Conservation (phyloP, 1,284 basidiomycete species). For the Termitomyces sp. region DNA sequence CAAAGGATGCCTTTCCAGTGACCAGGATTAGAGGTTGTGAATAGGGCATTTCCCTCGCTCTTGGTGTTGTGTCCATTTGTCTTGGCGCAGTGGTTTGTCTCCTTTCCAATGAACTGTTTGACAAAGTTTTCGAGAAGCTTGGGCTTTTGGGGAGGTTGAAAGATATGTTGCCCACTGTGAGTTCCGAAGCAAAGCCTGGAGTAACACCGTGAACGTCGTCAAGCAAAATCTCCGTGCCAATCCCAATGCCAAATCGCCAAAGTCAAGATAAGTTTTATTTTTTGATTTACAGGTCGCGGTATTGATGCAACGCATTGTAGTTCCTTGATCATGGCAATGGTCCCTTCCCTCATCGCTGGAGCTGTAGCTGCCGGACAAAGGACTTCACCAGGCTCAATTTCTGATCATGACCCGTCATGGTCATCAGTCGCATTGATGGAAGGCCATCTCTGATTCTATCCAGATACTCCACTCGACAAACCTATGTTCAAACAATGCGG, state of each 20-base stretch:
- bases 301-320: slow-evolving; percentile 14
- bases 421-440: slow-evolving; percentile 78
- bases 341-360: slow-evolving; percentile 80
- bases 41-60: slow-evolving; percentile 90
- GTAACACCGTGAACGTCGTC: slow-evolving; percentile 68
- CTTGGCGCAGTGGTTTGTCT: slow-evolving; percentile 80
- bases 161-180: slow-evolving; percentile 61
- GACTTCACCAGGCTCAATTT: slow-evolving; percentile 55
- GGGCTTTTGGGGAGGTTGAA: slow-evolving; percentile 68
- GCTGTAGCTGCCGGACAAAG: slow-evolving; percentile 80
- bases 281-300: not conserved
- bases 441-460: slow-evolving; percentile 82
- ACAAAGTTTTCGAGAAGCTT: slow-evolving; percentile 62
- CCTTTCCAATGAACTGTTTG: slow-evolving; percentile 79
- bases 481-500: slow-evolving; percentile 37
- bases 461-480: slow-evolving; percentile 59
- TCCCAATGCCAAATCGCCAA: slow-evolving; percentile 41
- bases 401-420: slow-evolving; percentile 73
- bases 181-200: slow-evolving; percentile 60
- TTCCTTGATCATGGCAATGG: slow-evolving; percentile 76
- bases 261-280: slow-evolving; percentile 29
- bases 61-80: slow-evolving; percentile 85
- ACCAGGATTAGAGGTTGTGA: slow-evolving; percentile 72
- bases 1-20: slow-evolving; percentile 92
- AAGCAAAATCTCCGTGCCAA: slow-evolving; percentile 74